phyloP scores from a whole-genome alignment of 2,329 filamentous ascomycete genomes.

The Monosporascus sp. region DNA sequence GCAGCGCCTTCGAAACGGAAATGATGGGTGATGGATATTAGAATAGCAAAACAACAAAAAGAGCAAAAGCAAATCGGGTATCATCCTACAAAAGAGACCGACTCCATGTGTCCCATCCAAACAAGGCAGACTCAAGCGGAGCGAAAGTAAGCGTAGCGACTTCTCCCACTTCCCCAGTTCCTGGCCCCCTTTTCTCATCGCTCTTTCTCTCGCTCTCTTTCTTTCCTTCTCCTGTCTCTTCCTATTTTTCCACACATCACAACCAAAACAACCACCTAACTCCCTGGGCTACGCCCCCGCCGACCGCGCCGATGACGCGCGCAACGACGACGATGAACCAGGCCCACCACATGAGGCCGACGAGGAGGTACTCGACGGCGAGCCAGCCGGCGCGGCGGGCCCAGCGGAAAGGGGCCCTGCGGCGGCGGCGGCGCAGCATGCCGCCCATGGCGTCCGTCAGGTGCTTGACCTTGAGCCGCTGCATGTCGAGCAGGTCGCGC shows the following conservation, averaged over 20 bases:
- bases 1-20: too few species aligned
- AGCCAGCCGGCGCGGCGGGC: constrained; percentile 72
- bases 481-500: constrained; percentile 68
- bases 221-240: too few species aligned
- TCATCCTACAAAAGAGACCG: too few species aligned
- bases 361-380: constrained; percentile 77
- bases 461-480: constrained; percentile 74
- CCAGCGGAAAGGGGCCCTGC: constrained; percentile 58
- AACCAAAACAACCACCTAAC: constrained; percentile 84
- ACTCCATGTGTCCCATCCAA: too few species aligned
- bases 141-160: too few species aligned
- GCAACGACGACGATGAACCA: constrained; percentile 83
- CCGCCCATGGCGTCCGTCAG: constrained; percentile 74
- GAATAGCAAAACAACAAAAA: too few species aligned
- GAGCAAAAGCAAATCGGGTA: too few species aligned
- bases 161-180: too few species aligned
- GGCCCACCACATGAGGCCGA: constrained; percentile 89
- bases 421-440: constrained; percentile 63
- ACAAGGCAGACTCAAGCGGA: too few species aligned
- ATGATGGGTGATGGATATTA: too few species aligned
- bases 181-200: too few species aligned
- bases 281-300: constrained; percentile 52
- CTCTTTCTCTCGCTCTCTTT: too few species aligned
- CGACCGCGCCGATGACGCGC: constrained; percentile 57
- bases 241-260: constrained; percentile 27